Percentiles rank a stretch among this genome's conserved stretches.
phyloP scores from a whole-genome alignment of 441 rosid genomes.

The Corymbia calophylla region DNA sequence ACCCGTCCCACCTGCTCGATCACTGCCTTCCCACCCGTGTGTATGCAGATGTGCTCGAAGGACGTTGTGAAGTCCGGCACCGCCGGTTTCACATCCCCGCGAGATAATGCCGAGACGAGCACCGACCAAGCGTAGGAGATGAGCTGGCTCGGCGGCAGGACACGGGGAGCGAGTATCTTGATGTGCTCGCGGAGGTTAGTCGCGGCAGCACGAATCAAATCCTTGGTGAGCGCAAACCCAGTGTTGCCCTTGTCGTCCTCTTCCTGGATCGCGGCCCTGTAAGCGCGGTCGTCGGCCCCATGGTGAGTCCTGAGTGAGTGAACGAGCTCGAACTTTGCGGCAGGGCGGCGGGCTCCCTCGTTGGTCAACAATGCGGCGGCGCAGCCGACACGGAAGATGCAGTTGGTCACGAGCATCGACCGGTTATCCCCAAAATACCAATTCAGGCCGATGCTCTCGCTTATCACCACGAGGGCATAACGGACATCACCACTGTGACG shows the following conservation, averaged over 20 bases:
- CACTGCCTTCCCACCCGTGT: conserved; percentile 13
- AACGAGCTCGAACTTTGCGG: background rate
- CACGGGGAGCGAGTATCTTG: background rate
- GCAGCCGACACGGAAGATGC: conserved; percentile 13
- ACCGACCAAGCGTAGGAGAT: background rate
- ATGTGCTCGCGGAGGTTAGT: conserved; percentile 1
- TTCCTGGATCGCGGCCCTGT: conserved; percentile 9
- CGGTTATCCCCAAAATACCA: conserved; percentile 12
- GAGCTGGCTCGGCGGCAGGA: conserved; percentile 6
- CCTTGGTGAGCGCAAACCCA: conserved; percentile 7
- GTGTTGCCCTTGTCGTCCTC: conserved; percentile 3
- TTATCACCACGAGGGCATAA: conserved; percentile 7
- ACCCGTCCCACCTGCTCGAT: conserved; percentile 6
- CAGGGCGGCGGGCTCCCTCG: background rate
- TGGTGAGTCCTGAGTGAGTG: conserved; percentile 9
- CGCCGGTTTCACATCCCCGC: background rate
- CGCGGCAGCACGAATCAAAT: background rate
- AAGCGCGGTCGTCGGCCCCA: conserved; percentile 8
- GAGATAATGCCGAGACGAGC: background rate
- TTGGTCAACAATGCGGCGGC: conserved; percentile 3
- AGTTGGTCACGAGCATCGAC: conserved; percentile 15
- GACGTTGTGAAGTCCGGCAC: conserved; percentile 7
- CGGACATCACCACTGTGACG: background rate
- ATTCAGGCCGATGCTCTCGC: conserved; percentile 8
- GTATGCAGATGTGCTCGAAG: conserved; percentile 10